Percentiles rank a stretch among this genome's conserved stretches.
Evolutionary conservation across 495 filamentous ascomycete species (phyloP).

Genomic region (Penicillium chermesinum): DNA sequence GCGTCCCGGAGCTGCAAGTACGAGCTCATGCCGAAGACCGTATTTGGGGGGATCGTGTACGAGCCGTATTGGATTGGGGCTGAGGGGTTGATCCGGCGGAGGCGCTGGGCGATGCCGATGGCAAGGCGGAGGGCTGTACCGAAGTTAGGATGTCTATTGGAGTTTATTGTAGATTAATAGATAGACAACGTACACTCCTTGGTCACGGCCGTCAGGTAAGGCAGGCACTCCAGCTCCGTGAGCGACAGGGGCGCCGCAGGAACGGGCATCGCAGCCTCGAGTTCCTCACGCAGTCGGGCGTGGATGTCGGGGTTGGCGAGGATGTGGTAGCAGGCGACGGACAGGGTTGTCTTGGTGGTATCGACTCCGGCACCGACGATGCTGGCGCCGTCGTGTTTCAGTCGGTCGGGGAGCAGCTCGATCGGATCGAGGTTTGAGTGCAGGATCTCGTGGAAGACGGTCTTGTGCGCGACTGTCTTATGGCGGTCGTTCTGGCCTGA

Average conservation of each 20-base stretch:
- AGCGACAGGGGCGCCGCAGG: background rate
- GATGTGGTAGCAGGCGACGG: background rate
- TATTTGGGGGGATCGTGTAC: background rate
- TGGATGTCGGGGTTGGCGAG: background rate
- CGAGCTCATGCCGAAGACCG: background rate
- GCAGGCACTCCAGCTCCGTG: background rate
- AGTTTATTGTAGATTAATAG: too few species aligned
- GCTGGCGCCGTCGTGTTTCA: background rate
- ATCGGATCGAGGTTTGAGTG: background rate
- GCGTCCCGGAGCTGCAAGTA: background rate
- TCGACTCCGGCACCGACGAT: background rate
- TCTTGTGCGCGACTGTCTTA: background rate
- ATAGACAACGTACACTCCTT: too few species aligned
- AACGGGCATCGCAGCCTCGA: background rate
- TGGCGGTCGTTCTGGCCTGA: too few species aligned
- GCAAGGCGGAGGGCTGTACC: too few species aligned
- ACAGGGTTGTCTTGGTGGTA: background rate
- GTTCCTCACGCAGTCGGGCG: background rate
- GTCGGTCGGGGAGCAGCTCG: background rate
- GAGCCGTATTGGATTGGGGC: too few species aligned
- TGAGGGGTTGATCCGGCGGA: too few species aligned
- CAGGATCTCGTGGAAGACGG: background rate
- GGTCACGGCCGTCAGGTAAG: too few species aligned
- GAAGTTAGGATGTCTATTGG: too few species aligned
- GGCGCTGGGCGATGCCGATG: too few species aligned